A percentile compares a stretch with the other conserved stretches of the same genome.
Conservation (phyloP, 2,329 filamentous ascomycete species). For the Magnaporthales sp. region DNA sequence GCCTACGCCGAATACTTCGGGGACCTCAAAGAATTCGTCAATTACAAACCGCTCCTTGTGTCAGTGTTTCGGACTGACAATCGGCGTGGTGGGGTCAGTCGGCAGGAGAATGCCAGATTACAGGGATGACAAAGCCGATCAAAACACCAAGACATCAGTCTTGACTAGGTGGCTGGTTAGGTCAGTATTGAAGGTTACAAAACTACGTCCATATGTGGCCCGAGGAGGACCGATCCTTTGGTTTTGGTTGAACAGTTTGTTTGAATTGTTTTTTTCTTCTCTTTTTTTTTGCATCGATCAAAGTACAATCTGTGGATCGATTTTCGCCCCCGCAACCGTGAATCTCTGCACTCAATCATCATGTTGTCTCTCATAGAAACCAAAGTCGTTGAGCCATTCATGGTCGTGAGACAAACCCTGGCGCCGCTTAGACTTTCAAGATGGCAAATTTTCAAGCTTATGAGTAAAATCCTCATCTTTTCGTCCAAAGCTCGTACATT, state of each 20-base stretch:
- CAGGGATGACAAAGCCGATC: neutral
- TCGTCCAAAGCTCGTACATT: neutral
- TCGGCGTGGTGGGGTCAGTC: neutral
- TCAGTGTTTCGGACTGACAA: neutral
- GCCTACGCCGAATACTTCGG: neutral
- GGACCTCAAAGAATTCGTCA: neutral
- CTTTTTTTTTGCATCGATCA: neutral
- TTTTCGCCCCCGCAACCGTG: no score
- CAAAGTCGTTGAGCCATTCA: neutral
- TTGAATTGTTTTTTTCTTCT: no score
- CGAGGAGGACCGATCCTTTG: neutral
- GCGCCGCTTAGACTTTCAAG: neutral
- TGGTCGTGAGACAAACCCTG: neutral
- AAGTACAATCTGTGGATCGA: neutral
- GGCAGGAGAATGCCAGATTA: neutral
- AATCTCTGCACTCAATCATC: neutral
- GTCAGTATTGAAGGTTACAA: neutral
- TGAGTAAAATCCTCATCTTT: neutral
- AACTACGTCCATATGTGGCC: neutral
- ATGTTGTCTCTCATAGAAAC: neutral
- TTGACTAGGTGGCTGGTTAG: neutral
- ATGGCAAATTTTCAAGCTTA: neutral
- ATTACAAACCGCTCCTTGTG: neutral
- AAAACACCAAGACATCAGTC: neutral
- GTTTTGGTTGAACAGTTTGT: neutral